Conservation (phyloP, 75 land plant species). For the Selaginella moellendorffii region DNA sequence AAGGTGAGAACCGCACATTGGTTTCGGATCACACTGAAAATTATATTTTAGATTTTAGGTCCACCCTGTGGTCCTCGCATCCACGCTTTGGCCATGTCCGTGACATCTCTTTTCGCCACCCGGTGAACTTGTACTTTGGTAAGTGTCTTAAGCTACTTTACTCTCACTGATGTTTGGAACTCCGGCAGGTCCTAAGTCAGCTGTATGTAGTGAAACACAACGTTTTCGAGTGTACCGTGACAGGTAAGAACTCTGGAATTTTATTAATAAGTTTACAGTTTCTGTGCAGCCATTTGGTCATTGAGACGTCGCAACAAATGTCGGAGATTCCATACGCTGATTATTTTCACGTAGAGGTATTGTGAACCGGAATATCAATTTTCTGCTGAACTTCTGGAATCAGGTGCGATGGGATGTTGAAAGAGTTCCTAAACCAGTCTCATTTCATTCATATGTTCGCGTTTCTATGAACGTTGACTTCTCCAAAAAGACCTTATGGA, state of each 20-base stretch:
- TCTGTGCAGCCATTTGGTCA: constrained; percentile 53
- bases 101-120: constrained; percentile 83
- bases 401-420: constrained; percentile 81
- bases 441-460: constrained; percentile 35
- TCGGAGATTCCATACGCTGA: constrained; percentile 79
- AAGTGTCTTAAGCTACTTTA: constrained; percentile 1
- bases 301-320: constrained; percentile 76
- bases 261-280: background rate
- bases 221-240: constrained; percentile 55
- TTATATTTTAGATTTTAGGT: constrained; percentile 47
- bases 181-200: constrained; percentile 62
- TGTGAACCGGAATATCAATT: too few relatives aligned
- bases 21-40: background rate
- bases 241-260: constrained; percentile 29
- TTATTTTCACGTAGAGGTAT: constrained; percentile 81
- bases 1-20: constrained; percentile 33
- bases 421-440: constrained; percentile 18
- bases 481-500: constrained; percentile 73
- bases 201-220: constrained; percentile 62
- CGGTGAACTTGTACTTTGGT: constrained; percentile 87
- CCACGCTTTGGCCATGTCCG: constrained; percentile 62
- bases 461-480: constrained; percentile 73
- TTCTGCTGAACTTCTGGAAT: background rate
- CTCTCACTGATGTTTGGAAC: background rate
- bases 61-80: constrained; percentile 51